phyloP scores from a whole-genome alignment of 805 yeast genomes.

The Suhomyces sp. region DNA sequence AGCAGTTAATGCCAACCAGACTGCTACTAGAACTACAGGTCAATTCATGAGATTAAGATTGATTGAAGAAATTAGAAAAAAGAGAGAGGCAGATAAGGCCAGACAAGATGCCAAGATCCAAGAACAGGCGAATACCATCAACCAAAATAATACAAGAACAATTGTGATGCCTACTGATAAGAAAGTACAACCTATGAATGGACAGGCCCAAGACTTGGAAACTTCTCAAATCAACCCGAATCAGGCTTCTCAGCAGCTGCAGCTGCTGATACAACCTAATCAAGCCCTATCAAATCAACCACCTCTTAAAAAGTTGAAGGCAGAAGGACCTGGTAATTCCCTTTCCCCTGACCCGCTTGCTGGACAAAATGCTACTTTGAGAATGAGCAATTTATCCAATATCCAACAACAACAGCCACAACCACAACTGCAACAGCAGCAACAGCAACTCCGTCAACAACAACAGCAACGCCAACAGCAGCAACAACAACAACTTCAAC shows the following conservation, averaged over 20 bases:
- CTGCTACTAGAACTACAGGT: slow-evolving; percentile 36
- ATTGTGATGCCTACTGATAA: slow-evolving; percentile 18
- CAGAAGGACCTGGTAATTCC: neutral
- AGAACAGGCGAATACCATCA: slow-evolving; percentile 30
- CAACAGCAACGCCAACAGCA: slow-evolving; percentile 21
- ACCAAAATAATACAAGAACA: slow-evolving; percentile 37
- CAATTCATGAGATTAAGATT: slow-evolving; percentile 87
- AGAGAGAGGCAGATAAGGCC: slow-evolving; percentile 48
- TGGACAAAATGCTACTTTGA: no score
- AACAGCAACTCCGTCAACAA: slow-evolving; percentile 9
- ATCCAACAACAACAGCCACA: no score
- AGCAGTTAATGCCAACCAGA: slow-evolving; percentile 18
- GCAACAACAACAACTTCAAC: slow-evolving; percentile 18
- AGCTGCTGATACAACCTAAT: slow-evolving; percentile 13
- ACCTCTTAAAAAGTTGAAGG: neutral
- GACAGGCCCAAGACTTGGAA: slow-evolving; percentile 16
- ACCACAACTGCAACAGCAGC: slow-evolving; percentile 19
- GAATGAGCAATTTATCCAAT: no score
- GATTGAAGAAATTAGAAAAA: slow-evolving; percentile 79
- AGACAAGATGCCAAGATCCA: slow-evolving; percentile 42
- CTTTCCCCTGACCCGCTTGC: no score
- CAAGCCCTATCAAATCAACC: slow-evolving; percentile 18
- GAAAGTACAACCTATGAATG: slow-evolving; percentile 16
- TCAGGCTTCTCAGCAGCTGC: no score
- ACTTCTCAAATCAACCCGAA: slow-evolving; percentile 22